Base-by-base conservation (phyloP, 2,329 filamentous ascomycete species). In the Phoma sp. region DNA sequence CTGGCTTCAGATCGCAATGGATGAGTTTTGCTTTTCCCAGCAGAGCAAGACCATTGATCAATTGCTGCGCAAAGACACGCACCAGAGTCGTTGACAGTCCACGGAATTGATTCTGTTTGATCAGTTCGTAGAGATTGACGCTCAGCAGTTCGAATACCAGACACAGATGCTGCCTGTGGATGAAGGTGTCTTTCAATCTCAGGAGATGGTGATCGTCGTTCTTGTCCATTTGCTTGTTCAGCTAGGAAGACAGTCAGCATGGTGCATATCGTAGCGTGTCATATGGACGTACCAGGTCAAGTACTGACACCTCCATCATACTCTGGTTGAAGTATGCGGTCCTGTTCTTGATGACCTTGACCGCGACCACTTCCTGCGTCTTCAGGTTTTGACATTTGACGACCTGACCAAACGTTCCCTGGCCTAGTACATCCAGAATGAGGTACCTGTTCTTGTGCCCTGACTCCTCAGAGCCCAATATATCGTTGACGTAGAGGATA, bases 241-340 rank as follows among this genome's bases (percentile, higher is more conserved):
- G 85, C 91, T 95, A 29, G 15, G n/a, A 25, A 10, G 9, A 10
- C 36, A 15, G 50, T 67, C 43, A 67, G 64, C 45, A 43, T 31
- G 6, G 33, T 15, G n/a, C 13, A 19, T 19, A 4, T 27, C 21
- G n/a, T 17, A 6, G 22, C 6, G 12, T 37, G 66, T 85, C 54
- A 17, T 21, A 12, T 17, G n/a, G 40, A 33, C 52, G 31, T 82
- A 96, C 92, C 82, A 99, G 74, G 76, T 99, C 95, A 54, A 99
- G 82, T 22, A 99, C 95, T 1, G 95, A 99, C 29, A 99, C 95
- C 74, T 99, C 95, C 95, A 99, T 99, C 95, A 99, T 99, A 76
- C 95, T 98, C 77, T 99, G 95, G 74, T 99, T 99, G 81, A 99
- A 99, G 76, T 99, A 99, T 33, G 95, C 95, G 1, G 95, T 99